Evolutionary conservation across 768 basidiomycete genomes (phyloP).

Genomic region (Hortiboletus flavorubellus): DNA sequence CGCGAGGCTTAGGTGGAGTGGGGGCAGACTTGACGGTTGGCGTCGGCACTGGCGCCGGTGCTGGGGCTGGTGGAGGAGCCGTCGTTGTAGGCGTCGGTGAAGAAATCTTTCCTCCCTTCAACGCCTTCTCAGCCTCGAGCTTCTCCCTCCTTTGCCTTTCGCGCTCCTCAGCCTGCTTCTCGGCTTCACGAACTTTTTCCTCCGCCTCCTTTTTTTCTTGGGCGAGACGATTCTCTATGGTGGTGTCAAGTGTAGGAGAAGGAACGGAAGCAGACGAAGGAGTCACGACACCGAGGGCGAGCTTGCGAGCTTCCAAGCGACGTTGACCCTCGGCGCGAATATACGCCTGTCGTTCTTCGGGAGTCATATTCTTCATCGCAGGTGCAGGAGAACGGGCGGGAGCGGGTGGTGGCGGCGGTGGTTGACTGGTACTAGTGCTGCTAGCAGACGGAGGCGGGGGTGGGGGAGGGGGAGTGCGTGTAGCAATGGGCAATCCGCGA

Average conservation of each 20-base stretch:
- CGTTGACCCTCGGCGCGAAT: slow-evolving; percentile 77
- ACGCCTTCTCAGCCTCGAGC: slow-evolving; percentile 69
- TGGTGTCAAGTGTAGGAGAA: slow-evolving; percentile 62
- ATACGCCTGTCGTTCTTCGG: slow-evolving; percentile 77
- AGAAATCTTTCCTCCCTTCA: slow-evolving; percentile 46
- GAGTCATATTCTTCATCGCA: slow-evolving; percentile 72
- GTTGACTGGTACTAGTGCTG: slow-evolving; percentile 27
- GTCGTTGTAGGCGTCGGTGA: slow-evolving; percentile 44
- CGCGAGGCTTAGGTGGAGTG: slow-evolving; percentile 28
- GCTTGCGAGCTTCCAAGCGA: slow-evolving; percentile 80
- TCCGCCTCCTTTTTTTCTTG: slow-evolving; percentile 90
- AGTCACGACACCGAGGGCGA: slow-evolving; percentile 71
- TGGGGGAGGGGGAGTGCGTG: slow-evolving; percentile 47
- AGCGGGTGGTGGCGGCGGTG: slow-evolving; percentile 43
- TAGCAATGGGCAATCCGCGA: slow-evolving; percentile 33
- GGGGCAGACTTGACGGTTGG: slow-evolving; percentile 36
- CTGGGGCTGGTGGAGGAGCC: slow-evolving; percentile 40
- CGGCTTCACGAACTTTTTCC: slow-evolving; percentile 74
- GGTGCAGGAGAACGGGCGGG: slow-evolving; percentile 58
- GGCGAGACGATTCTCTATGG: slow-evolving; percentile 80
- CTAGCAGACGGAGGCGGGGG: slow-evolving; percentile 36
- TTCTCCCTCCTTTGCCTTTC: slow-evolving; percentile 69
- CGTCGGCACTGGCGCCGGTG: slow-evolving; percentile 35
- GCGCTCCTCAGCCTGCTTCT: slow-evolving; percentile 77
- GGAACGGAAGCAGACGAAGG: slow-evolving; percentile 33